Conservation (phyloP, 2,329 filamentous ascomycete genomes). For the Tothia fuscella region DNA sequence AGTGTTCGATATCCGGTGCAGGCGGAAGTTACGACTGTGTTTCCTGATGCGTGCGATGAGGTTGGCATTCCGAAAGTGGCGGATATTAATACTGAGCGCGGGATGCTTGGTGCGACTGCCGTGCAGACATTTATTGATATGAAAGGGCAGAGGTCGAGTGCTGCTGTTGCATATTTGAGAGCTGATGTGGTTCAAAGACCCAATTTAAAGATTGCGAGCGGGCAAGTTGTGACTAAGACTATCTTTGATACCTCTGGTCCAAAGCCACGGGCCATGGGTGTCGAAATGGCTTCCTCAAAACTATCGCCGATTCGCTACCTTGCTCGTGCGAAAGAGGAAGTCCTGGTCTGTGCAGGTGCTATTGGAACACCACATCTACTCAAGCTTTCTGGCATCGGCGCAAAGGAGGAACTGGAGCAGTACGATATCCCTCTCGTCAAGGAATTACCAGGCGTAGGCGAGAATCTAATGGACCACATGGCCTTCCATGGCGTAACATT, state of each 20-base stretch:
- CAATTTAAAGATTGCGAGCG: constrained; percentile 15
- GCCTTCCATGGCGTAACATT: constrained; percentile 20
- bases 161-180: constrained; percentile 15
- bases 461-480: constrained; percentile 34
- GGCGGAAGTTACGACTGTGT: constrained; percentile 10
- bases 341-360: constrained; percentile 32
- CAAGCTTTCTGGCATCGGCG: constrained; percentile 39
- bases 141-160: constrained; percentile 14
- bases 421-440: constrained; percentile 31
- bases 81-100: constrained; percentile 14
- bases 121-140: constrained; percentile 15
- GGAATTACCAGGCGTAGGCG: constrained; percentile 38
- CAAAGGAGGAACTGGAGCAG: constrained; percentile 22
- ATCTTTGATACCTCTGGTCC: constrained; percentile 13
- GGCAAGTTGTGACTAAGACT: constrained; percentile 14
- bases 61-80: constrained; percentile 14
- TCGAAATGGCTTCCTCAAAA: constrained; percentile 11
- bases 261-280: constrained; percentile 14
- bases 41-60: constrained; percentile 14
- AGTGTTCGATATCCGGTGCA: constrained; percentile 13
- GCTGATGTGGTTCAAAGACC: constrained; percentile 13
- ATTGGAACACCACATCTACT: constrained; percentile 34
- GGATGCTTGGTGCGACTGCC: constrained; percentile 13
- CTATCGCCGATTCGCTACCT: not conserved
- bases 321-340: constrained; percentile 24